Evolutionary conservation across 1,284 basidiomycete genomes (phyloP).

Genomic region (Takashimella koratensis): DNA sequence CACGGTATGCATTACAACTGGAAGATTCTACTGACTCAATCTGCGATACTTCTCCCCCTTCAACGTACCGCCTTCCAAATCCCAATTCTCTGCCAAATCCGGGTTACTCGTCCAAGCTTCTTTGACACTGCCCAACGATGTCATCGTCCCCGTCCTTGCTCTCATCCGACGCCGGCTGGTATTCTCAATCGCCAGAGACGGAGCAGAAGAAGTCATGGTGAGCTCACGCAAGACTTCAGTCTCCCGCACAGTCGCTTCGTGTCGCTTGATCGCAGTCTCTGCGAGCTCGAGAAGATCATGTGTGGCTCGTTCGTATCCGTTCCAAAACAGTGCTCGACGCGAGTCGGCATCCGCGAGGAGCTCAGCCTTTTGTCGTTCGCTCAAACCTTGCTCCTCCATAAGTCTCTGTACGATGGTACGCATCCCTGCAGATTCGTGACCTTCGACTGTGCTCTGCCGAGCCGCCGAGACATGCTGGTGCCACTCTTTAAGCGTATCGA

Average conservation of each 20-base stretch:
- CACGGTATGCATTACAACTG: no score
- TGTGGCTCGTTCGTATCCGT: conserved; percentile 11
- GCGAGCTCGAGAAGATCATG: conserved; percentile 4
- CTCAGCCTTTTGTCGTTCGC: conserved; percentile 4
- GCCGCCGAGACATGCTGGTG: conserved; percentile 8
- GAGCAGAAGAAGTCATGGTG: background rate
- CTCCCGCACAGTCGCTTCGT: background rate
- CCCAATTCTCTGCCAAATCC: conserved; percentile 5
- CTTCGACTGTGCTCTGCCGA: conserved; percentile 1
- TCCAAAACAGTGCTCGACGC: conserved; percentile 11
- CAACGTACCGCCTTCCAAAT: conserved; percentile 1
- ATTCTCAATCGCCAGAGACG: background rate
- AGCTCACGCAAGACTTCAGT: background rate
- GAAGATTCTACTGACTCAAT: background rate
- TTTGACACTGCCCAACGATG: conserved; percentile 14
- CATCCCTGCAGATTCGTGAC: conserved; percentile 5
- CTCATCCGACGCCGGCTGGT: conserved; percentile 7
- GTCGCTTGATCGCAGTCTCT: conserved; percentile 4
- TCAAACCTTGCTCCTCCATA: conserved; percentile 7
- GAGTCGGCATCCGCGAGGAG: conserved; percentile 1
- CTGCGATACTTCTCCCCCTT: background rate
- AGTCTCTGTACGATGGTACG: conserved; percentile 1
- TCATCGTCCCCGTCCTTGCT: conserved; percentile 20
- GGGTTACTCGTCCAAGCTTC: background rate
- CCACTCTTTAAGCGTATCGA: conserved; percentile 9